Conservation (phyloP, 2,329 filamentous ascomycete genomes). For the Aspergillus sclerotialis region DNA sequence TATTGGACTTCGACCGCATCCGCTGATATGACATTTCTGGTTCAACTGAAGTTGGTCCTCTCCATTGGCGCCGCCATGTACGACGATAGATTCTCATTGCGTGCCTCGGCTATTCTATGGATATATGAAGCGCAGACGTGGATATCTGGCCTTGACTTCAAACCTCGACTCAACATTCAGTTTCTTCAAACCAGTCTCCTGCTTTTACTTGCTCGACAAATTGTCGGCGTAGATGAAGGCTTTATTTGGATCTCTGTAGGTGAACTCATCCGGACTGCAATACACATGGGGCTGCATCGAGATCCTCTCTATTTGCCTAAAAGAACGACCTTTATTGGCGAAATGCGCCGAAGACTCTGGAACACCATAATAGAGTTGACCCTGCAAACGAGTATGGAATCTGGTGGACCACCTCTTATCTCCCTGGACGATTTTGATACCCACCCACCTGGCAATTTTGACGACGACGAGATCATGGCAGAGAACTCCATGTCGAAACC, state of each 20-base stretch:
- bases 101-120: conserved; percentile 46
- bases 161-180: conserved; percentile 44
- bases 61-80: conserved; percentile 49
- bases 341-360: conserved; percentile 25
- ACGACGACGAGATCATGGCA: conserved; percentile 32
- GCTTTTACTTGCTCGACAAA: conserved; percentile 31
- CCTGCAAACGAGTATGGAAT: conserved; percentile 30
- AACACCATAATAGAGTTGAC: conserved; percentile 29
- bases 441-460: conserved; percentile 30
- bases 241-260: conserved; percentile 34
- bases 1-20: conserved; percentile 36
- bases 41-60: conserved; percentile 53
- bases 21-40: conserved; percentile 40
- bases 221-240: conserved; percentile 25
- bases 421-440: conserved; percentile 31
- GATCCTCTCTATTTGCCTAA: conserved; percentile 28
- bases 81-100: conserved; percentile 46
- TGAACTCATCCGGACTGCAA: conserved; percentile 29
- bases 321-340: conserved; percentile 10
- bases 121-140: conserved; percentile 52
- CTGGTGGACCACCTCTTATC: conserved; percentile 29
- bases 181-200: conserved; percentile 43
- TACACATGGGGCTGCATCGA: conserved; percentile 36
- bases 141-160: conserved; percentile 48
- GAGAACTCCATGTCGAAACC: conserved; percentile 20